Evolutionary conservation across 306 rosid genomes (phyloP).

Genomic region (Lotus japonicus): DNA sequence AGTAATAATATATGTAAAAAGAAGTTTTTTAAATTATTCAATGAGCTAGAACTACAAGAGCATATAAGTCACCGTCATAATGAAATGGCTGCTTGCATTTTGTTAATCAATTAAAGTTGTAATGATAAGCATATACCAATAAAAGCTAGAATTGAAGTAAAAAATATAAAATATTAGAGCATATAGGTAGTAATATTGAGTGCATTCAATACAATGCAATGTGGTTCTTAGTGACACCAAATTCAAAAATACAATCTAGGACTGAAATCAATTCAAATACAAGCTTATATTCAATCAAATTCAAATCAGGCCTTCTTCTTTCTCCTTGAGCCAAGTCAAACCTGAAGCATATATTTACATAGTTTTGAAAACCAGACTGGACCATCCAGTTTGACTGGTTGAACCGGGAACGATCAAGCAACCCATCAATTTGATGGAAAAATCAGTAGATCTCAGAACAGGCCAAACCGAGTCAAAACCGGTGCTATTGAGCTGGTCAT

Average conservation of each 20-base stretch:
- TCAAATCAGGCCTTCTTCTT: neutral
- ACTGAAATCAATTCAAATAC: neutral
- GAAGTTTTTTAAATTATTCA: neutral
- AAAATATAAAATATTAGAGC: neutral
- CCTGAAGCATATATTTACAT: neutral
- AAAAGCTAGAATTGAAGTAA: neutral
- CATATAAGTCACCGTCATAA: neutral
- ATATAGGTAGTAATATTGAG: neutral
- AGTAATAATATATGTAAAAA: slow-evolving; percentile 24
- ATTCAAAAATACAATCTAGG: neutral
- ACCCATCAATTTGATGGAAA: too few species aligned
- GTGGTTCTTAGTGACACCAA: neutral
- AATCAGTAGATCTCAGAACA: too few species aligned
- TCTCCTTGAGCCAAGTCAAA: neutral
- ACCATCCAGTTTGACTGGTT: too few species aligned
- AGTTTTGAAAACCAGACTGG: too few species aligned
- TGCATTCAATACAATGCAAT: neutral
- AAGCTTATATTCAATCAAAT: neutral
- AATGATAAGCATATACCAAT: neutral
- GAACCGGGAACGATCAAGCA: too few species aligned
- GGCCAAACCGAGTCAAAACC: too few species aligned
- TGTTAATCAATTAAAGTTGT: neutral
- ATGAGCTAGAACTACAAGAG: slow-evolving; percentile 4
- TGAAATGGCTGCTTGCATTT: neutral
- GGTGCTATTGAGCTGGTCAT: too few species aligned